Evolutionary conservation across 176 grass and related monocot genomes (phyloP).

Genomic region (Carex kokanica): DNA sequence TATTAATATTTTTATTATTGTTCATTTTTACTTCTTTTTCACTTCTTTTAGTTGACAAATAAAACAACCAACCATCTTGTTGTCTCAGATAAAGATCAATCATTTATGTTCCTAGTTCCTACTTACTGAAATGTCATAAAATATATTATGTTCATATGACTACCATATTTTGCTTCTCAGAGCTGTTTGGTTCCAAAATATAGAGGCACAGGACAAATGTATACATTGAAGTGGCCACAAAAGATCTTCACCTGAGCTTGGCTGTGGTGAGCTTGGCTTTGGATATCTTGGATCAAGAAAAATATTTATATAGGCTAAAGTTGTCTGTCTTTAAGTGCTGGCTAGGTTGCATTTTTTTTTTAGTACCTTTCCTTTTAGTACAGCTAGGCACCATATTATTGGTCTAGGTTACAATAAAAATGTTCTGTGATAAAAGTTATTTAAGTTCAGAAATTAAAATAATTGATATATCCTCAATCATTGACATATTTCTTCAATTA

Average conservation of each 20-base stretch:
- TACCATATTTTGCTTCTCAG: neutral
- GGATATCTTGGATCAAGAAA: neutral
- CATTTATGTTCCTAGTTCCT: neutral
- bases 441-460: neutral
- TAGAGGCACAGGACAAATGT: neutral
- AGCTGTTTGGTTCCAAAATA: neutral
- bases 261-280: neutral
- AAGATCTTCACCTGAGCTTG: neutral
- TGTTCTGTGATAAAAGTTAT: neutral
- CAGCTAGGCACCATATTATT: conserved; percentile 10
- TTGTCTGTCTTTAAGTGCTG: neutral
- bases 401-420: conserved; percentile 4
- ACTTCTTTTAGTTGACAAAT: neutral
- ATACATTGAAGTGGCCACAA: neutral
- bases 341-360: neutral
- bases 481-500: too few relatives aligned
- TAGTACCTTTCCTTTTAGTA: neutral
- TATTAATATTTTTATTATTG: neutral
- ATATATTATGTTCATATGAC: neutral
- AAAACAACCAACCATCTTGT: neutral
- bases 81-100: neutral
- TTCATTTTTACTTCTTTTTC: neutral
- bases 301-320: neutral
- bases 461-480: neutral
- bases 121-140: neutral